Evolutionary conservation across 208 protist species (phyloP).

Genomic region (Strigomonas galati): DNA sequence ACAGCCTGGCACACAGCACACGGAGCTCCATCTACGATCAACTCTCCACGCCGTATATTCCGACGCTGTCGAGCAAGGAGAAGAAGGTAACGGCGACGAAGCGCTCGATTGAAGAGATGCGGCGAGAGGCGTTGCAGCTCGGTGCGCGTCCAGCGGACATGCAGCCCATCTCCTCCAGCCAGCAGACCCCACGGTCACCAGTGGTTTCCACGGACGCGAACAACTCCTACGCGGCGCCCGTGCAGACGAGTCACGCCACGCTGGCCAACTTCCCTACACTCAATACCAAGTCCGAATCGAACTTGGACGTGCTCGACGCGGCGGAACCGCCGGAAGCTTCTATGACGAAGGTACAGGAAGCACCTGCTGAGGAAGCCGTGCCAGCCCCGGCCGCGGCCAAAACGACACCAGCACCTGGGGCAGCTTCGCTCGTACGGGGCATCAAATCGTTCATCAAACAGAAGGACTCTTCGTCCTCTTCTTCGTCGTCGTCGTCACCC

Average conservation of each 20-base stretch:
- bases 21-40: constrained; percentile 35
- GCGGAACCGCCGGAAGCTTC: not conserved
- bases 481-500: no score
- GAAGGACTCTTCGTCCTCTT: no score
- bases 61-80: constrained; percentile 12
- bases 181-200: not conserved
- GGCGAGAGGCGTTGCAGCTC: constrained; percentile 41
- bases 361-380: not conserved
- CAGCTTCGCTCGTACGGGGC: no score
- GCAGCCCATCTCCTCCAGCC: not conserved
- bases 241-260: not conserved
- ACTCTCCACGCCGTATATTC: constrained; percentile 56
- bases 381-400: no score
- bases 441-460: no score
- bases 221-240: not conserved
- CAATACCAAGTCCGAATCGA: not conserved
- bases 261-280: no score
- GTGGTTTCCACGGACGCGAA: not conserved
- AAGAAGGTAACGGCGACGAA: constrained; percentile 3
- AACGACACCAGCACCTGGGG: no score
- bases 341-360: not conserved
- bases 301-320: not conserved
- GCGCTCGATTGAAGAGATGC: constrained; percentile 27
- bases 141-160: constrained; percentile 34
- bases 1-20: not conserved